phyloP scores from a whole-genome alignment of 2,329 filamentous ascomycete species.

The Cercospora beticola region DNA sequence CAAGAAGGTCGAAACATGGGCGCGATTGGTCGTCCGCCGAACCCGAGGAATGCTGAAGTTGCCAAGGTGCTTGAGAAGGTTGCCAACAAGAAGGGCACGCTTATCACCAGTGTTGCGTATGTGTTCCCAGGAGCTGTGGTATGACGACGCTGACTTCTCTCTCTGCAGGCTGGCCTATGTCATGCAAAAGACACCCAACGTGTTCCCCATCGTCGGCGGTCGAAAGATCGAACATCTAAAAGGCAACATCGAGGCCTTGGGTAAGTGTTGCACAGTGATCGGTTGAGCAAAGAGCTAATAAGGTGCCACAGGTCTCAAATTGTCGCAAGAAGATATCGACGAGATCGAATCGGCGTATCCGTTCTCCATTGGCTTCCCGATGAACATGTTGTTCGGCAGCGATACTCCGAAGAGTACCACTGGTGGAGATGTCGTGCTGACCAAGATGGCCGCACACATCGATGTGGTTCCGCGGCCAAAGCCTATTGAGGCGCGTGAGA shows the following conservation, averaged over 20 bases:
- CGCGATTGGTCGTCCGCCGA: background rate
- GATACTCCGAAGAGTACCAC: conserved; percentile 17
- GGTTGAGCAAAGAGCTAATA: background rate
- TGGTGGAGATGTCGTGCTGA: conserved; percentile 37
- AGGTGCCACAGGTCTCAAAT: conserved; percentile 42
- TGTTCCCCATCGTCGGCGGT: conserved; percentile 71
- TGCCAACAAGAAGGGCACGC: conserved; percentile 53
- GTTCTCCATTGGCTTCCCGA: conserved; percentile 68
- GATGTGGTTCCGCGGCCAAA: conserved; percentile 18
- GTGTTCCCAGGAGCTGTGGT: background rate
- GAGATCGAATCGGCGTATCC: conserved; percentile 62
- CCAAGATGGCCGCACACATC: conserved; percentile 20
- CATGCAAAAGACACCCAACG: conserved; percentile 62
- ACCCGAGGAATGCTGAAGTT: conserved; percentile 35
- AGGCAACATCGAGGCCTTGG: conserved; percentile 67
- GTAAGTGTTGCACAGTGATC: conserved; percentile 24
- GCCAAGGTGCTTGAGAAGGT: conserved; percentile 61
- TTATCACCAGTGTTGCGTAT: conserved; percentile 39
- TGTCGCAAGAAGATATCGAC: conserved; percentile 62
- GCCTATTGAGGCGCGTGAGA: conserved; percentile 21
- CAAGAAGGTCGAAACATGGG: conserved; percentile 15
- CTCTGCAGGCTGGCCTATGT: conserved; percentile 62
- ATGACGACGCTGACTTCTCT: background rate
- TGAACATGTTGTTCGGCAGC: conserved; percentile 54
- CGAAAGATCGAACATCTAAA: conserved; percentile 68